Conservation (phyloP, 2,329 filamentous ascomycete species). For the Penicillium sp. region DNA sequence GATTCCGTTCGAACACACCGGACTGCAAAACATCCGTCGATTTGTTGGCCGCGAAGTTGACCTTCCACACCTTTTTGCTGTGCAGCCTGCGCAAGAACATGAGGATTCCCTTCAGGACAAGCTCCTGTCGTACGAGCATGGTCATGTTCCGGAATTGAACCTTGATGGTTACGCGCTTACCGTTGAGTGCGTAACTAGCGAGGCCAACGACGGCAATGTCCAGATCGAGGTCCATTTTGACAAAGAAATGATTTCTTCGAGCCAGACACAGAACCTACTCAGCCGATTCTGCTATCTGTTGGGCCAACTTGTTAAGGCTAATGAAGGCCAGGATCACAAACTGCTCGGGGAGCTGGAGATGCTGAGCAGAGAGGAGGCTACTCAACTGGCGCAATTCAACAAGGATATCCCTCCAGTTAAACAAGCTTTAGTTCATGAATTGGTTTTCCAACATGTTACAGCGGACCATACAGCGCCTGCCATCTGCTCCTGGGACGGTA, state of each 20-base stretch:
- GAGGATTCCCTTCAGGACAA: background rate
- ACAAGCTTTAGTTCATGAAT: constrained; percentile 8
- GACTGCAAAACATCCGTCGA: constrained; percentile 24
- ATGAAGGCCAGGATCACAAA: background rate
- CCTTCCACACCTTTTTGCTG: constrained; percentile 11
- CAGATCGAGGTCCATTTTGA: constrained; percentile 15
- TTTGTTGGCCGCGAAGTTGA: constrained; percentile 7
- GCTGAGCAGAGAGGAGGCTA: constrained; percentile 3
- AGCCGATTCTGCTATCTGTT: constrained; percentile 6
- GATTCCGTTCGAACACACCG: constrained; percentile 25
- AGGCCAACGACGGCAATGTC: background rate
- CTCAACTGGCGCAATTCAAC: background rate
- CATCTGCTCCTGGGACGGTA: constrained; percentile 15
- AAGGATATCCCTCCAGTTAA: background rate
- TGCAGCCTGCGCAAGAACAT: constrained; percentile 9
- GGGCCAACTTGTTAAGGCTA: background rate
- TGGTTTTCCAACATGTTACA: constrained; percentile 1
- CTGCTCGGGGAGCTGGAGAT: background rate
- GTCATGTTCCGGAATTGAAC: constrained; percentile 9
- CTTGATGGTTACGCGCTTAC: constrained; percentile 15
- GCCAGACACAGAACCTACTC: background rate
- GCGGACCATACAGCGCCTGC: background rate
- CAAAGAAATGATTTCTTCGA: constrained; percentile 2
- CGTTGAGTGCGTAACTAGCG: constrained; percentile 10
- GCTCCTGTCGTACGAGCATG: background rate